Evolutionary conservation across 345 rosid genomes (phyloP), one percentile per base, ranked within the genome.

Genomic region (Nasturtium officinale): DNA sequence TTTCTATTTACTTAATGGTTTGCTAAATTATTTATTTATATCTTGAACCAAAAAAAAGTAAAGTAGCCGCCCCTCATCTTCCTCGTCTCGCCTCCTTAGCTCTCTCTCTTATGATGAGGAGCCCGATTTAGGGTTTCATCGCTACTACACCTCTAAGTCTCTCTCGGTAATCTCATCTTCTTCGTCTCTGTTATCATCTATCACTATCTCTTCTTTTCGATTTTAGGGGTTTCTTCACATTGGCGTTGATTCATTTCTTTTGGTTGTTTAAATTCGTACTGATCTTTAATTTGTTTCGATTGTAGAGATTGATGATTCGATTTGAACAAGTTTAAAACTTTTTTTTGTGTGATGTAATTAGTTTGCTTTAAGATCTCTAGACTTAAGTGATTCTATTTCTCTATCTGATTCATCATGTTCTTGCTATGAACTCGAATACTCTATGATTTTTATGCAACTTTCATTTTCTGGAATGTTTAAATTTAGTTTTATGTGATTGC

Each of bases 101-200:
- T 66, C 57, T 67, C 57, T 67, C 57, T 74, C 65, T 48, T 48
- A 35, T 13, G 61, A 35, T 13, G 61, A 28, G 61, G 26, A 57
- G 21, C 78, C 73, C 67, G 61, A 74, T 65, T 74, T 67, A 66
- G 67, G 73, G 67, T 66, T 66, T 58, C 42, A 57, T 46, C 65
- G n/a, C 51, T 12, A 2, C 60, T 0, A 8, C 17, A 25, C 43
- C 65, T 65, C 20, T 32, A 46, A 46, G 16, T 17, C 52, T 47
- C 9, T 28, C 51, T 18, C 33, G 50, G 69, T 75, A 61, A 69
- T 67, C 63, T 5, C 66, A 8, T 38, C 54, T 51, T 51, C 69
- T 50, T 23, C n/a, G 9, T 50, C 61, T 74, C 48, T 66, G 11
- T 58, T 2, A 2, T 16, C 2, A 5, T 32, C 3, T 33, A 7